Evolutionary conservation across 2,329 filamentous ascomycete genomes (phyloP), one percentile per base, ranked within the genome.

Genomic region (Xylaria hypoxylon): DNA sequence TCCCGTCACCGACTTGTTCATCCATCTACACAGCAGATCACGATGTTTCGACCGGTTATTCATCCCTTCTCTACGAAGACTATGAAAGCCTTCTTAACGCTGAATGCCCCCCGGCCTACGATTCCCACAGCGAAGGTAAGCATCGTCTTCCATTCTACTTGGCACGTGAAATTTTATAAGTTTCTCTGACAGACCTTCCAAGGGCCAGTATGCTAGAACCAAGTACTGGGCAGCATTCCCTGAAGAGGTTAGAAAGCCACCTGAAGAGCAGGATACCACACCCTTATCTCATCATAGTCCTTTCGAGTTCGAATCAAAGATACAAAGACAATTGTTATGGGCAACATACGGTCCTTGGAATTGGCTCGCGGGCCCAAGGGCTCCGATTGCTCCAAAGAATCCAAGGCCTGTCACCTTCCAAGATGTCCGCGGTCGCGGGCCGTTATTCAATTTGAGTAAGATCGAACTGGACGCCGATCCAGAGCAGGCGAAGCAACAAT

Each of bases 341-440:
- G 15, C 4, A 26, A n/a, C 2, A 13, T 42, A 10, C 33, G 8
- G 13, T 40, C 15, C 17, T 8, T 24, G 13, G 19, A 17, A 5
- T 8, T 17, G 2, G 10, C 2, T 40, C 22, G 40, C 11, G 13
- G 35, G 42, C 2, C 11, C 15, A 28, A 11, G 19, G 3, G 35
- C 3, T 2, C 5, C 35, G 35, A 38, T 15, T 38, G 35, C 15
- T 15, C 11, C 35, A n/a, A n/a, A 2, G 13, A 8, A 3, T 13
- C 24, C n/a, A 13, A n/a, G 15, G n/a, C 1, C 31, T 11, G 22
- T 28, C 22, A 11, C 2, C 13, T 28, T 11, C 26, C 58, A 65
- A 38, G 59, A 55, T 13, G 47, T 62, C 10, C 59, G 59, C 40
- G 17, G 22, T 11, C 26, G 13, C 2, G 64, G 64, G 2, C 59